Percentiles rank a stretch among this genome's conserved stretches.
Conservation (phyloP, 139 green algal species). For the Zygnema circumcarinatum region DNA sequence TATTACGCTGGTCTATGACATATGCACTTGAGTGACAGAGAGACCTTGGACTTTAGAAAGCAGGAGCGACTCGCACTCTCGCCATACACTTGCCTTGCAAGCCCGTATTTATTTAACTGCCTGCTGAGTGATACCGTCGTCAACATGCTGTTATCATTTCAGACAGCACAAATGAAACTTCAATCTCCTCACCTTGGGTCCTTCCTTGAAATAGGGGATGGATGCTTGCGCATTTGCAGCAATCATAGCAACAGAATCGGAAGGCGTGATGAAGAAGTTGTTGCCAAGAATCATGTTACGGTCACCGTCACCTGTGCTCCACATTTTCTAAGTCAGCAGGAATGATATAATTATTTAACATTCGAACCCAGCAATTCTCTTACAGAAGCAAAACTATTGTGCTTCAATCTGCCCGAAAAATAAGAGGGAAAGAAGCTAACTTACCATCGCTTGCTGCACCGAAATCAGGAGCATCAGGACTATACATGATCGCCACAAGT, state of each 20-base stretch:
- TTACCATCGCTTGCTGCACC: conserved; percentile 65
- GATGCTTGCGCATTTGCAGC: conserved; percentile 90
- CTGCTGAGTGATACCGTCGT: too few species aligned
- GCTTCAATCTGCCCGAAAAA: too few species aligned
- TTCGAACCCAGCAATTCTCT: too few species aligned
- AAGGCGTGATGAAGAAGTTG: conserved; percentile 97
- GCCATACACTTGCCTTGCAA: too few species aligned
- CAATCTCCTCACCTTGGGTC: conserved; percentile 96
- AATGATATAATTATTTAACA: too few species aligned
- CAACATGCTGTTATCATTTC: too few species aligned
- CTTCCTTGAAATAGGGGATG: conserved; percentile 98
- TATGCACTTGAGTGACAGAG: neutral
- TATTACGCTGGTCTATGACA: neutral
- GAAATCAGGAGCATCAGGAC: conserved; percentile 77
- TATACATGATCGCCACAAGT: conserved; percentile 90
- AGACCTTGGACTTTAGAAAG: neutral
- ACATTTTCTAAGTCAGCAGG: conserved; percentile 5
- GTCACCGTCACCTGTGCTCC: conserved; percentile 88
- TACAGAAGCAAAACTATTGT: too few species aligned
- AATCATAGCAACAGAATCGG: conserved; percentile 97
- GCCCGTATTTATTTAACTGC: too few species aligned
- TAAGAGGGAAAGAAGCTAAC: neutral
- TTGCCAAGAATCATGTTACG: conserved; percentile 99
- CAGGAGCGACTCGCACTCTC: too few species aligned
- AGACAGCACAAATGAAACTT: too few species aligned